These are phyloP conservation scores for Marasmius sp. DNA, from an alignment of 1,284 basidiomycete genomes.

Conservation along the genomic window DNA sequence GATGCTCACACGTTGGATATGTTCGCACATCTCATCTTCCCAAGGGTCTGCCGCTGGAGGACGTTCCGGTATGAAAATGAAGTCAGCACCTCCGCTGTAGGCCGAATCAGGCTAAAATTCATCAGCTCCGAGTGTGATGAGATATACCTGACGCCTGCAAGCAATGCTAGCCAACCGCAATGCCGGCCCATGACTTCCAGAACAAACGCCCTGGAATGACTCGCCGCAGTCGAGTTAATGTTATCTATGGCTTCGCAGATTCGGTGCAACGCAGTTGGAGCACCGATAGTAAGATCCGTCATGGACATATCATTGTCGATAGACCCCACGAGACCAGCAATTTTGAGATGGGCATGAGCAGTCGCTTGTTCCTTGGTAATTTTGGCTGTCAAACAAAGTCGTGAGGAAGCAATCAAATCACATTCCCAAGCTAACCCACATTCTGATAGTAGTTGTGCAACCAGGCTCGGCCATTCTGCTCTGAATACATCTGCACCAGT, in stretches of 20 bases:
- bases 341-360: constrained; percentile 83
- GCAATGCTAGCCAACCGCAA: constrained; percentile 95
- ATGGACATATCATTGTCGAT: constrained; percentile 99
- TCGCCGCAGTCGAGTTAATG: constrained; percentile 95
- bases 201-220: constrained; percentile 97
- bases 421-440: constrained; percentile 33
- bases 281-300: constrained; percentile 97
- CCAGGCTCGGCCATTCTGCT: constrained; percentile 88
- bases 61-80: constrained; percentile 94
- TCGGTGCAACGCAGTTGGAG: constrained; percentile 90
- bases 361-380: constrained; percentile 78
- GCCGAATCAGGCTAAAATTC: constrained; percentile 12
- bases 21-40: constrained; percentile 92
- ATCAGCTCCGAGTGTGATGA: not conserved
- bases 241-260: constrained; percentile 99
- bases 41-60: constrained; percentile 82
- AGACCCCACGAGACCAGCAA: constrained; percentile 96
- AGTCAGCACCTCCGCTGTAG: constrained; percentile 87
- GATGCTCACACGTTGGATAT: constrained; percentile 69
- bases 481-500: constrained; percentile 96
- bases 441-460: constrained; percentile 66
- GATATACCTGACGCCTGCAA: constrained; percentile 82
- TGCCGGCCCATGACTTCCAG: constrained; percentile 99
- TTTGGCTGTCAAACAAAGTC: constrained; percentile 40
- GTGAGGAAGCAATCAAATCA: not conserved